Evolutionary conservation across 2,329 filamentous ascomycete species (phyloP).

Genomic region (Apiospora malaysiana): DNA sequence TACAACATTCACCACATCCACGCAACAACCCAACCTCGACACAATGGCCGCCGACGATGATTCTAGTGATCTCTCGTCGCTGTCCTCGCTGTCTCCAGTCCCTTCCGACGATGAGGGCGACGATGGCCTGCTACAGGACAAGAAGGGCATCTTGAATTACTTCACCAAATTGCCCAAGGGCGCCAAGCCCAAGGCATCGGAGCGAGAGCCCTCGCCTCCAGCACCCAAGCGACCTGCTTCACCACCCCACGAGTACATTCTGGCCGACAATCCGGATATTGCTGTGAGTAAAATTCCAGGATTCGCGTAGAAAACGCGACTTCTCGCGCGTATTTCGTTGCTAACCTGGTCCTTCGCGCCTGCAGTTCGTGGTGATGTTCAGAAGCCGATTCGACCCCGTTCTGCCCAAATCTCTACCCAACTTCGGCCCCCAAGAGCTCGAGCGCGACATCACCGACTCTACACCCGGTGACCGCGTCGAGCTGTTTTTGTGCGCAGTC

Average conservation of each 20-base stretch:
- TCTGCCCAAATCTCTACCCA: constrained; percentile 84
- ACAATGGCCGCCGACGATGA: constrained; percentile 61
- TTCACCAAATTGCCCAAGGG: constrained; percentile 63
- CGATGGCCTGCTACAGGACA: constrained; percentile 55
- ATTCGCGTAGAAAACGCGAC: constrained; percentile 57
- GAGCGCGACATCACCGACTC: constrained; percentile 83
- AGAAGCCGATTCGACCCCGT: constrained; percentile 89
- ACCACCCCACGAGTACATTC: constrained; percentile 85
- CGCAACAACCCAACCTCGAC: constrained; percentile 25
- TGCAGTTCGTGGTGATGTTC: constrained; percentile 97
- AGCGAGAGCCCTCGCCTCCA: constrained; percentile 67
- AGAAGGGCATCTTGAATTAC: constrained; percentile 71
- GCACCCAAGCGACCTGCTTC: constrained; percentile 83
- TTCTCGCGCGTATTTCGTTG: constrained; percentile 50
- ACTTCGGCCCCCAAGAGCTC: constrained; percentile 94
- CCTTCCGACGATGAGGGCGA: constrained; percentile 61
- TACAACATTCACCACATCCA: constrained; percentile 24
- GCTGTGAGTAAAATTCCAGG: constrained; percentile 70
- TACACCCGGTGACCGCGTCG: constrained; percentile 81
- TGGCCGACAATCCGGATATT: constrained; percentile 91
- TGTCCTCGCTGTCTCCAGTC: constrained; percentile 57
- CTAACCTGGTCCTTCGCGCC: constrained; percentile 36
- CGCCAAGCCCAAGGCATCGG: constrained; percentile 42
- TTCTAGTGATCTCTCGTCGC: constrained; percentile 66
- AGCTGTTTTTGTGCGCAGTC: constrained; percentile 87